phyloP scores from a whole-genome alignment of 768 basidiomycete species.

The Mycena latifolia region DNA sequence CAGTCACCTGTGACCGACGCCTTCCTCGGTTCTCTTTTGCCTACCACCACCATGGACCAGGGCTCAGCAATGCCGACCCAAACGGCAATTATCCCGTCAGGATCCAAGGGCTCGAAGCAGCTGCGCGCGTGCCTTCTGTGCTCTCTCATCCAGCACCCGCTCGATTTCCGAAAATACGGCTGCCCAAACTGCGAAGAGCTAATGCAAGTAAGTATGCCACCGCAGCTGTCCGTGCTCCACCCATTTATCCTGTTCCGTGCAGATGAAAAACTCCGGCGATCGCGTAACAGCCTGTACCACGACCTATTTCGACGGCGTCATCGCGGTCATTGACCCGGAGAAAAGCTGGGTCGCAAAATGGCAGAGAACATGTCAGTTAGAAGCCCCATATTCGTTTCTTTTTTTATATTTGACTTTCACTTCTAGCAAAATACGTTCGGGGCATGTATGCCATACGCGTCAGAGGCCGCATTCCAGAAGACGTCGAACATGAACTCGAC shows the following conservation, averaged over 20 bases:
- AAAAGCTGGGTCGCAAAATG: conserved; percentile 96
- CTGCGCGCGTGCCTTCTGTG: conserved; percentile 95
- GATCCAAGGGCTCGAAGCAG: conserved; percentile 73
- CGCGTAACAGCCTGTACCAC: conserved; percentile 90
- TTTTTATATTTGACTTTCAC: conserved; percentile 18
- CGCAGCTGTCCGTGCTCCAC: background rate
- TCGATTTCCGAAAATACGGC: conserved; percentile 87
- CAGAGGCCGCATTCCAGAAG: conserved; percentile 86
- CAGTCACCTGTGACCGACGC: background rate
- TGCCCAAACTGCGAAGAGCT: conserved; percentile 99
- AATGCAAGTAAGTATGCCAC: conserved; percentile 74
- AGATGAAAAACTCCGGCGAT: conserved; percentile 93
- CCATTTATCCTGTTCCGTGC: conserved; percentile 10
- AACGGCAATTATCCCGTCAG: conserved; percentile 57
- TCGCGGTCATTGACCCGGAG: conserved; percentile 88
- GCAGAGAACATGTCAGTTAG: conserved; percentile 88
- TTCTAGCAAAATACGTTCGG: conserved; percentile 85
- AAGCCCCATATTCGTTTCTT: conserved; percentile 4
- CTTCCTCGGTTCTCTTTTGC: too few species aligned
- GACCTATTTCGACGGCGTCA: conserved; percentile 92
- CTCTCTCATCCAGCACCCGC: conserved; percentile 86
- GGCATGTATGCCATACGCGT: conserved; percentile 96
- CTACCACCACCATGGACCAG: too few species aligned
- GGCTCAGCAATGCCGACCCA: conserved; percentile 14
- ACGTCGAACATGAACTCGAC: conserved; percentile 86